phyloP scores from a whole-genome alignment of 768 basidiomycete genomes.

The Podaxis pistillaris region DNA sequence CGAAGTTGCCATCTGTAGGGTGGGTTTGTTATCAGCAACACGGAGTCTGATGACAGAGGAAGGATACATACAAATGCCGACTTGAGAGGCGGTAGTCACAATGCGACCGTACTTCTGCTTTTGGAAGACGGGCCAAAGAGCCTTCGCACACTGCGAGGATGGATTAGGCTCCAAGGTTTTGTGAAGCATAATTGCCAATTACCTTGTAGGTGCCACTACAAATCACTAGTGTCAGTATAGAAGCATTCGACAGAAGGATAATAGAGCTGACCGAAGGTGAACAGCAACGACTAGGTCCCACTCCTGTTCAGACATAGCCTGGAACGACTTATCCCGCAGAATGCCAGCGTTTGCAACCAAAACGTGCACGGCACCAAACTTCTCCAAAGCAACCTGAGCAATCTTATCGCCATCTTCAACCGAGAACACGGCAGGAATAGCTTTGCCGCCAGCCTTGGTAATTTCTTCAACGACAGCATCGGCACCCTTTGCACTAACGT shows the following conservation, averaged over 20 bases:
- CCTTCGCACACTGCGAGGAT: conserved; percentile 74
- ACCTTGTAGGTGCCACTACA: conserved; percentile 85
- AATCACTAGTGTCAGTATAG: conserved; percentile 7
- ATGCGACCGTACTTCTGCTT: conserved; percentile 97
- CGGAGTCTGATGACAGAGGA: not conserved
- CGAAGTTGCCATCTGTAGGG: conserved; percentile 83
- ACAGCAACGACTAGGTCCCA: conserved; percentile 93
- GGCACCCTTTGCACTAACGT: conserved; percentile 85
- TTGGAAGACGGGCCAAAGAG: conserved; percentile 95
- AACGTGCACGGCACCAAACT: conserved; percentile 85
- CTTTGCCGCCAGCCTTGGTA: conserved; percentile 84
- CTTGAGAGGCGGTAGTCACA: conserved; percentile 89
- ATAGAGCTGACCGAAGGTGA: conserved; percentile 60
- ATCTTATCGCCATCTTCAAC: conserved; percentile 91
- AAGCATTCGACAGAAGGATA: conserved; percentile 7
- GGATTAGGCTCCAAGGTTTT: not conserved
- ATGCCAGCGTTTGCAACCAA: conserved; percentile 94
- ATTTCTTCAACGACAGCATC: conserved; percentile 86
- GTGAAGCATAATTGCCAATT: not conserved
- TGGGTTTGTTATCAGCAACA: not conserved
- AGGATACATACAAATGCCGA: conserved; percentile 79
- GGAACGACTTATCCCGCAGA: conserved; percentile 90
- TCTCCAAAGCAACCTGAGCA: conserved; percentile 81
- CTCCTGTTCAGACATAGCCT: conserved; percentile 83
- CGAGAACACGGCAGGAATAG: conserved; percentile 77